Percentiles rank a stretch among this genome's conserved stretches.
Conservation (phyloP, 176 grass and related monocot genomes). For the Aegilops umbellulata region DNA sequence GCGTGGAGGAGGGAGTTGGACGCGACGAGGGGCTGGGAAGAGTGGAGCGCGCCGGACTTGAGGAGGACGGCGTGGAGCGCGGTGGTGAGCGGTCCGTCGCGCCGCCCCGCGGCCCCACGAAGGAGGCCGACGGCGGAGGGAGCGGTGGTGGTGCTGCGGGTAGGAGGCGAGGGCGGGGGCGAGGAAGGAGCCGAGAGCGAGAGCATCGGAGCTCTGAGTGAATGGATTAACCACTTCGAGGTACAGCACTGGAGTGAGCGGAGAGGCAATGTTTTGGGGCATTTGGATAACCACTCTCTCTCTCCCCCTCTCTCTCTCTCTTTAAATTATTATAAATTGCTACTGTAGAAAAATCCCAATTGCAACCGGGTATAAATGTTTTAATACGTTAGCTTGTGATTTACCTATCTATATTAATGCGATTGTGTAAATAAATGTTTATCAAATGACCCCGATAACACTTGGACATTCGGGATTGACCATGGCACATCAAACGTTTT, state of each 20-base stretch:
- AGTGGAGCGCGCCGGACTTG: slow-evolving; percentile 42
- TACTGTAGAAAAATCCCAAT: too few species aligned
- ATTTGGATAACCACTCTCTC: too few species aligned
- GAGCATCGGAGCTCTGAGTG: slow-evolving; percentile 13
- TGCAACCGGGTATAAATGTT: too few species aligned
- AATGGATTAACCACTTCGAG: background rate
- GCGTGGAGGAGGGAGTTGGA: slow-evolving; percentile 42
- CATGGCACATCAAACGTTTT: too few species aligned
- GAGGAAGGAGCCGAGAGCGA: slow-evolving; percentile 3
- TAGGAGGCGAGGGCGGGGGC: background rate
- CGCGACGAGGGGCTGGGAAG: slow-evolving; percentile 3
- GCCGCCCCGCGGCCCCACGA: slow-evolving; percentile 21
- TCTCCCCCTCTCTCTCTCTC: too few species aligned
- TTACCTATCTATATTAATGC: too few species aligned
- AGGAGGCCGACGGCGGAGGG: slow-evolving; percentile 37
- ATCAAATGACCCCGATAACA: too few species aligned
- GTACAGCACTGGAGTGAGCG: background rate
- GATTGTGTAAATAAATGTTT: too few species aligned
- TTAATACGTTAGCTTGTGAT: too few species aligned
- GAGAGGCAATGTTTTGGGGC: background rate
- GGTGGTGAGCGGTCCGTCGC: slow-evolving; percentile 8
- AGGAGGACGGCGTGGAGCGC: slow-evolving; percentile 42
- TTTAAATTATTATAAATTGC: too few species aligned
- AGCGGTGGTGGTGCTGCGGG: background rate
- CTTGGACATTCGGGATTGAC: too few species aligned